Evolutionary conservation across 2,329 filamentous ascomycete species (phyloP), one percentile per base, ranked within the genome.

Genomic region (Moelleriella libera): DNA sequence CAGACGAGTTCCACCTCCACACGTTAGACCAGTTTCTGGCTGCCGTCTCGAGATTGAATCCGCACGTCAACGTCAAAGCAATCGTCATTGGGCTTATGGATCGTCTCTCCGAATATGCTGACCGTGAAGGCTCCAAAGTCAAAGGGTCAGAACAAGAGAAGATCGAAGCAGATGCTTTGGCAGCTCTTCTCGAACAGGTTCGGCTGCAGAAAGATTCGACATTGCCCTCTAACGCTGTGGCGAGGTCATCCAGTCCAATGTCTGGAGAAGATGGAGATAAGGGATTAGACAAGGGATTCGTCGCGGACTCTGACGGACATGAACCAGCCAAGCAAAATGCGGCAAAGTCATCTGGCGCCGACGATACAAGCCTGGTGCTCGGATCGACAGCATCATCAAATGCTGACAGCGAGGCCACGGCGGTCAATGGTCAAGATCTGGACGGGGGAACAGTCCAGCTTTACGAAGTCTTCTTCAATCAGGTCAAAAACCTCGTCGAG

Each of bases 31-130:
- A 96, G 61, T 87, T 98, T 63, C 79, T 98, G 34, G 92, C 85
- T 7, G 92, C 92, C 6, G 94, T 95, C 34, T 88, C 90, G 11
- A 77, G 90, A 49, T 73, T 98, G 39, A 96, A 98, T 58, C 92
- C 90, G 0, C 87, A 97, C 59, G 92, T 98, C 58, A 95, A 98
- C 56, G 82, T 98, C 67, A 98, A 98, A 69, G 85, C 86, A 44
- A 98, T 98, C 49, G 90, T 98, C 8, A 96, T 97, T 60, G 92
- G 90, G 30, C 72, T 98, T 50, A 98, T 98, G 94, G 90, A 98
- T 60, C 81, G 92, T 40, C 68, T 98, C 31, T 96, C 92, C 6
- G 83, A 88, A 48, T 98, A 95, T 63, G 90, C 92, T n/a, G 84
- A 92, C 57, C 78, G 89, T 48, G 90, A 97, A 64, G 78, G 86